Base-by-base conservation (phyloP, 805 yeast species). In the Barnettozyma sucrosica region DNA sequence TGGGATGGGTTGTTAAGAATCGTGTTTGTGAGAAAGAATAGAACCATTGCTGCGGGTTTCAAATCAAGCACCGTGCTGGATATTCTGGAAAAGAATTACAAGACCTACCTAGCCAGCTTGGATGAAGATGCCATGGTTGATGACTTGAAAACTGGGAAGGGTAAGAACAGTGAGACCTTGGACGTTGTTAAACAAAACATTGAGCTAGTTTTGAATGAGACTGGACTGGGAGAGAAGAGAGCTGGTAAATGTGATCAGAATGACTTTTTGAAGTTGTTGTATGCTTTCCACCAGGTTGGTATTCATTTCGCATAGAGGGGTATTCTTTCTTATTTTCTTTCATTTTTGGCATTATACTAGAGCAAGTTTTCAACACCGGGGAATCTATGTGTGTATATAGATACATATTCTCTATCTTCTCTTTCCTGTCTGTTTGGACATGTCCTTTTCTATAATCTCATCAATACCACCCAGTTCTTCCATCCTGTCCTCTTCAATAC, bases 1-100 rank as follows among this genome's bases (percentile, higher is more conserved):
- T 93, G 98, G 98, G 99, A 93, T 62, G 99, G 99, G 2, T 71
- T 93, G 32, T 72, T 93, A 54, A 79, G 99, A 55, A 86, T 93
- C 49, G 86, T 89, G 43, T 93, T 93, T 63, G 95, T 88, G 40
- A 79, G 99, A 63, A 92, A 92, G 66, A 93, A 93, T 66, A 85
- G 90, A 66, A 93, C 96, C 8, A 78, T 93, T 28, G 80, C 90
- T 23, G 96, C 98, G 0, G 96, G 95, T 0, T 93, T 93, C 72
- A 89, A 86, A 65, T 83, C 93, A 14, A 70, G 76, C 18, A 83
- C 93, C 46, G 85, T 92, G 16, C 59, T 89, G 47, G 87, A 83
- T 32, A 85, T 92, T 44, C 70, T 93, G 52, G 97, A 86, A 55
- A 84, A 85, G 61, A 93, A 93, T 67, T 93, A 93, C 72, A 83